These are phyloP conservation scores for Aspergillus novofumigatus DNA, from an alignment of 2,329 filamentous ascomycete species.

Conservation along the genomic window DNA sequence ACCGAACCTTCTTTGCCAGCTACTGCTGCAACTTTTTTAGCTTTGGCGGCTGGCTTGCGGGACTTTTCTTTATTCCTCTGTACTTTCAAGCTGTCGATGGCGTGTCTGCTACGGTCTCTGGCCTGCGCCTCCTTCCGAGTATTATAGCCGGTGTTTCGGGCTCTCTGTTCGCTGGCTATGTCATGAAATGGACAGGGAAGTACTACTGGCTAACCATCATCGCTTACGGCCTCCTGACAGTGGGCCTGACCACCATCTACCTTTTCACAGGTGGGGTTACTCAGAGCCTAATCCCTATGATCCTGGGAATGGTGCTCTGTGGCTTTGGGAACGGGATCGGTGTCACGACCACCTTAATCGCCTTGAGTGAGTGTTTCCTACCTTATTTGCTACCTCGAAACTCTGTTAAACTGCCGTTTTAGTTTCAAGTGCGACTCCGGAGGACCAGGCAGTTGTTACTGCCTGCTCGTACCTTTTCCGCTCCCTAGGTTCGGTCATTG, in stretches of 20 bases:
- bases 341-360: constrained; percentile 68
- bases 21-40: constrained; percentile 71
- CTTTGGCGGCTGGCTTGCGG: constrained; percentile 56
- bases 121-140: constrained; percentile 62
- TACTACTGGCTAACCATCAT: constrained; percentile 66
- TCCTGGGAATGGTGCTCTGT: constrained; percentile 54
- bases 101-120: constrained; percentile 59
- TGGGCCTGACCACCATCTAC: constrained; percentile 55
- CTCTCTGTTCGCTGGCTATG: constrained; percentile 59
- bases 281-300: constrained; percentile 50
- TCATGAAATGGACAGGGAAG: constrained; percentile 66
- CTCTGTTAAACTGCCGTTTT: constrained; percentile 7
- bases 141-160: constrained; percentile 61
- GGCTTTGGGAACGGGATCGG: constrained; percentile 56
- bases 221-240: constrained; percentile 51
- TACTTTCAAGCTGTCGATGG: constrained; percentile 72
- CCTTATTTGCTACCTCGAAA: not conserved
- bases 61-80: constrained; percentile 70
- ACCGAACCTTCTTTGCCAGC: constrained; percentile 61
- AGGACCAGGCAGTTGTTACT: constrained; percentile 70
- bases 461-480: constrained; percentile 80
- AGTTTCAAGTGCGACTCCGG: constrained; percentile 63
- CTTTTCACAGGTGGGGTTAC: constrained; percentile 53
- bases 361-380: constrained; percentile 47
- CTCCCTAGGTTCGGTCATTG: constrained; percentile 62